Base-by-base conservation (phyloP, 83 land plant genomes). In the Larix sibirica region DNA sequence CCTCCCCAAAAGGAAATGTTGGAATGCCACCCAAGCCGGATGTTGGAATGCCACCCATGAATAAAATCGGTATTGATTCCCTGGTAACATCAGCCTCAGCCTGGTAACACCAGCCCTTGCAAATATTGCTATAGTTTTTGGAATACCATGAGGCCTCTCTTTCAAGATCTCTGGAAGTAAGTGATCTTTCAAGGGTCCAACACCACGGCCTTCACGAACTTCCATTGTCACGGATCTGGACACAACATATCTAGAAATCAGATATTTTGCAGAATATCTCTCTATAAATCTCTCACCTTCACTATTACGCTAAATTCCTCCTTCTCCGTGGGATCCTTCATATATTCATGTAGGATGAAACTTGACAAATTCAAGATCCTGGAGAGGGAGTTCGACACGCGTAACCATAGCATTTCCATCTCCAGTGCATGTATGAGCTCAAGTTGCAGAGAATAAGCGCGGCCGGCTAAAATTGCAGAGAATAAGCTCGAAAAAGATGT, bases 271-370 rank as follows among this genome's bases (percentile, higher is more conserved):
- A 38, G 99, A 99, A 91, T 98, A 98, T 56, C 97, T 88, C 81
- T 98, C 99, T 97, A 98, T 98, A 82, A 98, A 96, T 18, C 97
- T 88, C 75, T 98, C 99, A 81, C 99, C 99, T 87, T 98, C 99
- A 87, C 95, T 96, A 80, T 98, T 96, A 31, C 98, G 91, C 63
- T 96, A 91, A 28, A 98, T 98, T 47, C 99, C 99, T 81, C 98
- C 99, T 89, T 97, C 98, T 79, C 99, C 97, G 42, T 97, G 92
- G 60, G 99, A 97, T 40, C 99, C 99, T 97, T 98, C 99, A 91
- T 96, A 94, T 56, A 97, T 96, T 23, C 99, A 98, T 36, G 98
- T 97, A 0, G 98, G 98, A 75, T 95, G 98, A 65, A 95, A 95
- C 74, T 95, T 95, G 38, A 94, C 97, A 89, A 96, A 97, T 82